These are phyloP conservation scores for Eucalyptus tenuipes DNA, from an alignment of 345 rosid species.

Conservation along the genomic window DNA sequence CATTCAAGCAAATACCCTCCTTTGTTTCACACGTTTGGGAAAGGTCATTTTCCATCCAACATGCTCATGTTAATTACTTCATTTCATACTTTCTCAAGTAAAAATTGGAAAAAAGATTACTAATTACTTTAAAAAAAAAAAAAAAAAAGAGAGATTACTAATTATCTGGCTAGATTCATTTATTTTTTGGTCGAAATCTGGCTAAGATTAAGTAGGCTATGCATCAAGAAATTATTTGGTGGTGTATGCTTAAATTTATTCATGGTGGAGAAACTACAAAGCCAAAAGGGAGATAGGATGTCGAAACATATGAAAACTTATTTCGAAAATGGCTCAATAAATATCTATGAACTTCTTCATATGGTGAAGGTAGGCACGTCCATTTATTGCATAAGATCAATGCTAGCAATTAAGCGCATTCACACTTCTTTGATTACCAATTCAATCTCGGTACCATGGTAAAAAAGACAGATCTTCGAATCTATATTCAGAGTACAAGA, in stretches of 20 bases:
- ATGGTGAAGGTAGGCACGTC: not conserved
- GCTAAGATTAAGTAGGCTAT: too few species aligned
- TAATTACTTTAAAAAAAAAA: not conserved
- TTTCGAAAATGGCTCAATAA: not conserved
- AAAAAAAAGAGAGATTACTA: too few species aligned
- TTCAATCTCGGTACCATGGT: fast-evolving
- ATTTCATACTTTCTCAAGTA: not conserved
- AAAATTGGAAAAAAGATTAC: not conserved
- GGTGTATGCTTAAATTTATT: too few species aligned
- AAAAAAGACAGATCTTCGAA: not conserved
- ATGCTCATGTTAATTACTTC: not conserved
- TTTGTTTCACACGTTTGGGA: not conserved
- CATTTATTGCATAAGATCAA: not conserved
- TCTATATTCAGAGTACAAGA: not conserved
- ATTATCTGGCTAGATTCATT: not conserved
- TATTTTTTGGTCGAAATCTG: fast-evolving
- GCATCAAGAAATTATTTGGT: too few species aligned
- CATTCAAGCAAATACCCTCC: not conserved
- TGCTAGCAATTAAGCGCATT: not conserved
- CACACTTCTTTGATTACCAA: not conserved
- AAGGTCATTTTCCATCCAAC: not conserved
- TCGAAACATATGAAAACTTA: not conserved
- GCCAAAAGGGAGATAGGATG: too few species aligned
- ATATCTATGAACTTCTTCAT: not conserved
- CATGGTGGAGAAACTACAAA: too few species aligned